Evolutionary conservation across 352 stramenopile genomes (phyloP).

Genomic region (Pseudoperonospora humuli): DNA sequence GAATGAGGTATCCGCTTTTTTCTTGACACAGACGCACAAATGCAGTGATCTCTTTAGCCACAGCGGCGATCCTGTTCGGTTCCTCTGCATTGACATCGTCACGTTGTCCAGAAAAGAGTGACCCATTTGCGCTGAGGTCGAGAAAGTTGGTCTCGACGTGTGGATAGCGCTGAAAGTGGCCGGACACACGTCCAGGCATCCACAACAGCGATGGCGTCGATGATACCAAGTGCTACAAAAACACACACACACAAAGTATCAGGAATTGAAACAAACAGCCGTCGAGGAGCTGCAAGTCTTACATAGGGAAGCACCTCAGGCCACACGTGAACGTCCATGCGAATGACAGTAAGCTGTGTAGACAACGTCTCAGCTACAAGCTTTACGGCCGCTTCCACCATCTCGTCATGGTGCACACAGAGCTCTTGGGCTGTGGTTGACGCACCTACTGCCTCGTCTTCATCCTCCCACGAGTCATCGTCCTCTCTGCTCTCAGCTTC

Average conservation of each 20-base stretch:
- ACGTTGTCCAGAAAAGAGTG: slow-evolving; percentile 6
- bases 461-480: slow-evolving; percentile 3
- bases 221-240: slow-evolving; percentile 37
- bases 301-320: slow-evolving; percentile 30
- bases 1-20: slow-evolving; percentile 18
- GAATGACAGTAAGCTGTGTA: slow-evolving; percentile 20
- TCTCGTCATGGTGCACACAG: slow-evolving; percentile 12
- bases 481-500: too few relatives aligned
- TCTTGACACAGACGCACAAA: slow-evolving; percentile 34
- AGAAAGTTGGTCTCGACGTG: slow-evolving; percentile 51
- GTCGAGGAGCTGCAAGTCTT: slow-evolving; percentile 3
- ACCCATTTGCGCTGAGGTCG: slow-evolving; percentile 27
- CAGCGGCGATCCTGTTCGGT: neutral
- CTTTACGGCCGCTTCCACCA: slow-evolving; percentile 16
- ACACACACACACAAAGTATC: neutral
- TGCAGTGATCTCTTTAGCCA: slow-evolving; percentile 13
- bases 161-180: slow-evolving; percentile 47
- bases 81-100: neutral
- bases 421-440: neutral
- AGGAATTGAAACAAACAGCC: neutral
- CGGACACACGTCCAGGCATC: slow-evolving; percentile 33
- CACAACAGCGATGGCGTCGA: slow-evolving; percentile 45
- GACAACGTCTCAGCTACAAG: slow-evolving; percentile 14
- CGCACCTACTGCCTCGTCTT: neutral
- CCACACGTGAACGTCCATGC: slow-evolving; percentile 15